Conservation (phyloP, 2,329 filamentous ascomycete genomes). For the Diaporthe aspalathi region DNA sequence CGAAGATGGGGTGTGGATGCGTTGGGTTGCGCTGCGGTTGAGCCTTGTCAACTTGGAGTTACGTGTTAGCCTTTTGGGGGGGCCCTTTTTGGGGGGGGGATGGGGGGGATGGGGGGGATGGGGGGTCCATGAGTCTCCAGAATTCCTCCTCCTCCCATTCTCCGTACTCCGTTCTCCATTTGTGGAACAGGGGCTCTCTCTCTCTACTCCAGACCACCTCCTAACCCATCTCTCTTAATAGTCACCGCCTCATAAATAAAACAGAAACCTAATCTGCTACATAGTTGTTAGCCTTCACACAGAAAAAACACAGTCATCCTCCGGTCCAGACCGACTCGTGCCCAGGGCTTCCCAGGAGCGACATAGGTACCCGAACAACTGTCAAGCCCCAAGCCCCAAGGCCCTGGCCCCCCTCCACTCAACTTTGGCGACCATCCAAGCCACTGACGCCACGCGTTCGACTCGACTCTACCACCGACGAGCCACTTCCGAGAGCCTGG, state of each 20-base stretch:
- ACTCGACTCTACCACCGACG: not conserved
- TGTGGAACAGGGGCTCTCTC: not conserved
- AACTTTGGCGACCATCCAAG: slow-evolving; percentile 21
- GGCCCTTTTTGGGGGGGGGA: too few species aligned
- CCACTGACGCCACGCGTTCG: slow-evolving; percentile 31
- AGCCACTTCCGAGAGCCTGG: not conserved
- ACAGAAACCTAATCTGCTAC: too few species aligned
- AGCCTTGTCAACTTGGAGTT: slow-evolving; percentile 35
- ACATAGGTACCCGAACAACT: not conserved
- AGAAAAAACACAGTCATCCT: not conserved
- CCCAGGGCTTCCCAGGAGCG: not conserved
- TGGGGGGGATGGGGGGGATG: too few species aligned
- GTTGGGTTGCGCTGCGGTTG: slow-evolving; percentile 26
- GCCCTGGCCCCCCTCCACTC: not conserved
- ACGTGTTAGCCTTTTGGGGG: slow-evolving; percentile 29
- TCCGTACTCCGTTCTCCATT: slow-evolving; percentile 23
- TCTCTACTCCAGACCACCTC: not conserved
- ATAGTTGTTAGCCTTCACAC: too few species aligned
- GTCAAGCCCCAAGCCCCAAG: slow-evolving; percentile 3
- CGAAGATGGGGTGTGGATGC: slow-evolving; percentile 30
- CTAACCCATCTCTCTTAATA: not conserved
- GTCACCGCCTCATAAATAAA: not conserved
- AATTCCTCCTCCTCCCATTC: not conserved
- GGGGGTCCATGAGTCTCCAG: slow-evolving; percentile 11
- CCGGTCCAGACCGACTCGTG: not conserved